These are phyloP conservation scores for Trichoderma sp. DNA, from an alignment of 2,329 filamentous ascomycete genomes.

Conservation along the genomic window DNA sequence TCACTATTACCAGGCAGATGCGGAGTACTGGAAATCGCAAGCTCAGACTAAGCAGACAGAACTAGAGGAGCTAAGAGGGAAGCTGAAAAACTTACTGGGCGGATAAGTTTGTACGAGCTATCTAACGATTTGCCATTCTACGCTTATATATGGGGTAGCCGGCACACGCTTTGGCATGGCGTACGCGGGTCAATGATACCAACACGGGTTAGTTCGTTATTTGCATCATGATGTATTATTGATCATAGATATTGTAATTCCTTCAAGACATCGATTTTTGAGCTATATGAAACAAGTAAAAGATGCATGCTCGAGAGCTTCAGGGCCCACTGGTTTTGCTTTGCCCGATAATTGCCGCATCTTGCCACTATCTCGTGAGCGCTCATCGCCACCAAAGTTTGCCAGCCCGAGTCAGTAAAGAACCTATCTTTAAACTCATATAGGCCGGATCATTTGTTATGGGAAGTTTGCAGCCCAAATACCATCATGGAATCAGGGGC, in stretches of 20 bases:
- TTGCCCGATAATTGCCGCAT: background rate
- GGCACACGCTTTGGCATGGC: background rate
- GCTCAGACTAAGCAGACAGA: conserved; percentile 20
- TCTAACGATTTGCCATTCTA: background rate
- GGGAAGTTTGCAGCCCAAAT: background rate
- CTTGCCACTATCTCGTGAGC: background rate
- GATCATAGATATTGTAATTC: background rate
- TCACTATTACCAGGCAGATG: conserved; percentile 6
- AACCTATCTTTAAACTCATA: background rate
- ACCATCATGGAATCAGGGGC: background rate
- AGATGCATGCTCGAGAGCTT: background rate
- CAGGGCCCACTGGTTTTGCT: background rate
- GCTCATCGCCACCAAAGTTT: background rate
- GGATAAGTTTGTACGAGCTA: background rate
- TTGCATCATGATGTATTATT: background rate
- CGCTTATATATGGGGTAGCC: background rate
- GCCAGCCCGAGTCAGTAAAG: background rate
- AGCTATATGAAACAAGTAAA: background rate
- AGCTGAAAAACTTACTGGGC: conserved; percentile 18
- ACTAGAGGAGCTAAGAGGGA: conserved; percentile 23
- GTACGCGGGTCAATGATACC: conserved; percentile 12
- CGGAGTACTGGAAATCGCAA: conserved; percentile 16
- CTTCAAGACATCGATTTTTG: too few relatives aligned
- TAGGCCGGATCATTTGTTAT: background rate
- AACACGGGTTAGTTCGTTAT: background rate